phyloP scores from a whole-genome alignment of 352 stramenopile genomes.

The Globisporangium mamillatum region DNA sequence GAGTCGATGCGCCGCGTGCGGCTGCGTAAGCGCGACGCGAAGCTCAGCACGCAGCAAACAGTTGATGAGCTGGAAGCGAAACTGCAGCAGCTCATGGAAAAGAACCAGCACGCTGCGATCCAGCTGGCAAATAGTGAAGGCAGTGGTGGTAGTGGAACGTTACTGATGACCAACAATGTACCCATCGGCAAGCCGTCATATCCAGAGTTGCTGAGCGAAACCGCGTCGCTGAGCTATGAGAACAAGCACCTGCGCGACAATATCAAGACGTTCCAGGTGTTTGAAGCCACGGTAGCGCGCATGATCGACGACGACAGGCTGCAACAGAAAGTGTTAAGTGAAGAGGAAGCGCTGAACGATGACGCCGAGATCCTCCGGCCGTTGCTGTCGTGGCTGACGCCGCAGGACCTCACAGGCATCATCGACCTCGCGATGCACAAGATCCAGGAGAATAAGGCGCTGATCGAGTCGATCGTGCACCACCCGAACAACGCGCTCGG shows the following conservation, averaged over 20 bases:
- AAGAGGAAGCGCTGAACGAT: constrained; percentile 17
- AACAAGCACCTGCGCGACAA: constrained; percentile 20
- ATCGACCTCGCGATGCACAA: constrained; percentile 12
- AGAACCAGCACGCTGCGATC: constrained; percentile 10
- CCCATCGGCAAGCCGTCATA: not conserved
- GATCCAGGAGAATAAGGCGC: constrained; percentile 24
- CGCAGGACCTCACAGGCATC: constrained; percentile 7
- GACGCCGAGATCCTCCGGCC: constrained; percentile 20
- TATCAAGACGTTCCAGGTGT: constrained; percentile 16
- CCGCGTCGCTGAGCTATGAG: constrained; percentile 17
- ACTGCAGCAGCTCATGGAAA: constrained; percentile 17
- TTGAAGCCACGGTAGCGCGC: constrained; percentile 14
- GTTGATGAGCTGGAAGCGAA: constrained; percentile 18
- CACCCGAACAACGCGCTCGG: constrained; percentile 31
- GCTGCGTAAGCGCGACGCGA: constrained; percentile 21
- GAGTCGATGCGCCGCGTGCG: constrained; percentile 34
- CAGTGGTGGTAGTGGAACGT: no score
- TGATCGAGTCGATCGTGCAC: constrained; percentile 26
- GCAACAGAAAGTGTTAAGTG: constrained; percentile 1
- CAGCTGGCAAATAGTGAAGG: not conserved
- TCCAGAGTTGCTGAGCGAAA: constrained; percentile 19
- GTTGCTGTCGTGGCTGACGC: constrained; percentile 18
- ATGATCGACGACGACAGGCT: constrained; percentile 14
- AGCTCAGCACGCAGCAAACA: constrained; percentile 13
- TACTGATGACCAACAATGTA: not conserved